Evolutionary conservation across 352 stramenopile species (phyloP).

Genomic region (Plasmopara viticola): DNA sequence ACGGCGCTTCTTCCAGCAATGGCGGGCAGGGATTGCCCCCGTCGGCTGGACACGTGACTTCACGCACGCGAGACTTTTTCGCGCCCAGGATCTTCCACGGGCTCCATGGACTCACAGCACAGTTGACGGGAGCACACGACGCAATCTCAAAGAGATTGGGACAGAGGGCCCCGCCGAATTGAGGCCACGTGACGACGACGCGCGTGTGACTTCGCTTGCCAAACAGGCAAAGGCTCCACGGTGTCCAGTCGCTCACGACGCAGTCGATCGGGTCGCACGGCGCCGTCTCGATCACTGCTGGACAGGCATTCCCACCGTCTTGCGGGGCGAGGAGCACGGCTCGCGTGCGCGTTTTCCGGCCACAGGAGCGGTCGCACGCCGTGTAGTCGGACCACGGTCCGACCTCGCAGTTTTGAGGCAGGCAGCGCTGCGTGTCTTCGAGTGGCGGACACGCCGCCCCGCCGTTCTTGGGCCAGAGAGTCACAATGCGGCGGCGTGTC

Average conservation of each 20-base stretch:
- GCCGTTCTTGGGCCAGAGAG: constrained; percentile 17
- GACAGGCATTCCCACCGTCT: constrained; percentile 25
- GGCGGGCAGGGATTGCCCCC: constrained; percentile 40
- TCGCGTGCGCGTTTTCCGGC: constrained; percentile 33
- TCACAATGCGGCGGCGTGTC: constrained; percentile 33
- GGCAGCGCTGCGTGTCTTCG: constrained; percentile 36
- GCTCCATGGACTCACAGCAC: constrained; percentile 30
- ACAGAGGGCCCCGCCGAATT: constrained; percentile 33
- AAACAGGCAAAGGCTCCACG: constrained; percentile 33
- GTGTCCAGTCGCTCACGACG: constrained; percentile 34
- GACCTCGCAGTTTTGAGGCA: constrained; percentile 37
- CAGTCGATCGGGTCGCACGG: constrained; percentile 44
- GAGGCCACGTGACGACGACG: constrained; percentile 23
- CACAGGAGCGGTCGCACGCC: constrained; percentile 21
- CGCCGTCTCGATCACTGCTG: constrained; percentile 19
- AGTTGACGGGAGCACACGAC: constrained; percentile 36
- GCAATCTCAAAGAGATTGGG: constrained; percentile 23
- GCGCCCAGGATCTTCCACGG: constrained; percentile 28
- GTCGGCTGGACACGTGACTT: constrained; percentile 28
- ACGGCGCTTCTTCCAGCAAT: constrained; percentile 32
- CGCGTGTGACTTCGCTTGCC: constrained; percentile 32
- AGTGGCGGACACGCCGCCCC: constrained; percentile 37
- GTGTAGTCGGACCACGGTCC: constrained; percentile 27
- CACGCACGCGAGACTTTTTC: constrained; percentile 35
- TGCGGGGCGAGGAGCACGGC: constrained; percentile 18